These are phyloP conservation scores for Komagataella pastoris DNA, from an alignment of 805 yeast genomes.

Conservation along the genomic window DNA sequence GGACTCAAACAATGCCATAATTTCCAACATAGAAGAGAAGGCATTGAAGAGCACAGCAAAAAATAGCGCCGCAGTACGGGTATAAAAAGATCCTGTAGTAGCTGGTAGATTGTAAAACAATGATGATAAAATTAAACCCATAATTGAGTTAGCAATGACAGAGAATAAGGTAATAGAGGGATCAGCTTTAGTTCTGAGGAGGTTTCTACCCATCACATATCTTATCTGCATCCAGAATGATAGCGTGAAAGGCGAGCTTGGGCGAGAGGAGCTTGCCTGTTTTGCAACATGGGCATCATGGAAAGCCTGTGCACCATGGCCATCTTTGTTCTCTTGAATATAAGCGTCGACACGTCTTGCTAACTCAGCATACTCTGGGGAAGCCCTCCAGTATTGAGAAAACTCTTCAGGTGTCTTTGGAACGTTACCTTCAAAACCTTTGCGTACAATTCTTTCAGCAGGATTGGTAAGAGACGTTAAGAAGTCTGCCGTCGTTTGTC, in stretches of 20 bases:
- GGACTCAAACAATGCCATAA: slow-evolving; percentile 38
- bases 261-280: slow-evolving; percentile 33
- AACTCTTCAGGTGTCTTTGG: slow-evolving; percentile 25
- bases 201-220: slow-evolving; percentile 30
- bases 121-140: slow-evolving; percentile 45
- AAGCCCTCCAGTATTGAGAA: slow-evolving; percentile 20
- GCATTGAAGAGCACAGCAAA: slow-evolving; percentile 54
- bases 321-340: slow-evolving; percentile 4
- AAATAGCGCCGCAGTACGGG: slow-evolving; percentile 53
- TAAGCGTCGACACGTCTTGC: slow-evolving; percentile 20
- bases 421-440: slow-evolving; percentile 21
- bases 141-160: slow-evolving; percentile 29
- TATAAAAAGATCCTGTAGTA: slow-evolving; percentile 33
- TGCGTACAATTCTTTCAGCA: slow-evolving; percentile 14
- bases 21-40: slow-evolving; percentile 45
- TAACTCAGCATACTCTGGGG: slow-evolving; percentile 17
- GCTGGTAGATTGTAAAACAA: slow-evolving; percentile 36
- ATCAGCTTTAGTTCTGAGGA: slow-evolving; percentile 35
- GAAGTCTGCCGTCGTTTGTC: slow-evolving; percentile 34
- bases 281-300: slow-evolving; percentile 32
- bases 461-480: slow-evolving; percentile 21
- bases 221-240: slow-evolving; percentile 38
- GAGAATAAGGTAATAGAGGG: slow-evolving; percentile 29
- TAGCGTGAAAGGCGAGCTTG: slow-evolving; percentile 39
- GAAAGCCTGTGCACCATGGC: slow-evolving; percentile 5